Base-by-base conservation (phyloP, 495 filamentous ascomycete genomes). In the Rhypophila decipiens region DNA sequence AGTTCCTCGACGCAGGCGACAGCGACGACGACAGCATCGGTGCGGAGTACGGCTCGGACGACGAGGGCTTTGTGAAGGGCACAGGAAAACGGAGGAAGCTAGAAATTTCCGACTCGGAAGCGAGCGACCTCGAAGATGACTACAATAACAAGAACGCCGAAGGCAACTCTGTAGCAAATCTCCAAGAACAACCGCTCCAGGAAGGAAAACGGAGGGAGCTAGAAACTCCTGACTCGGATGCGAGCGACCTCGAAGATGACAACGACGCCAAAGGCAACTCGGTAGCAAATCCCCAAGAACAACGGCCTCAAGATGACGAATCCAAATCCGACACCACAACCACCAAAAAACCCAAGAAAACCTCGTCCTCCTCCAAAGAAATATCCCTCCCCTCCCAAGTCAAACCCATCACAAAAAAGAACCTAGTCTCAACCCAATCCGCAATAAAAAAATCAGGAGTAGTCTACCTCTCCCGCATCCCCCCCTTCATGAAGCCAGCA, bases 401-500 rank as follows among this genome's bases (percentile, higher is more conserved):
- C 19, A 73, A 74, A 48, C 72, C 78, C 7, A 61, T 83, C 17
- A 74, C 65, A 13, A 77, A 77, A 41, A 82, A 77, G 60, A 80
- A 79, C 48, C 72, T 85, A 43, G 68, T 77, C n/a, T 69, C 67
- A 15, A 74, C 75, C 13, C 77, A 78, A 45, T 67, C 68, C 31
- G 77, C 77, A 8, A 70, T 79, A 41, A 75, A 74, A 34, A 79
- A 75, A 54, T 84, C 85, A 0, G 90, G 90, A 31, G 83, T 96
- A 3, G 69, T 96, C 42, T 97, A 96, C 61, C 71, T 97, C 43
- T 94, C 88, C 3, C 85, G 90, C 36, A 76, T 96, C 19, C 93
- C 94, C 18, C 93, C 93, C 7, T 96, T 95, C 65, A 88, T 98
- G 77, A 95, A 93, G 58, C 94, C 94, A 13, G 71, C 73, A 37